A percentile compares a stretch with the other conserved stretches of the same genome.
Evolutionary conservation across 2,329 filamentous ascomycete species (phyloP).

Genomic region (Colletotrichum sansevieriae): DNA sequence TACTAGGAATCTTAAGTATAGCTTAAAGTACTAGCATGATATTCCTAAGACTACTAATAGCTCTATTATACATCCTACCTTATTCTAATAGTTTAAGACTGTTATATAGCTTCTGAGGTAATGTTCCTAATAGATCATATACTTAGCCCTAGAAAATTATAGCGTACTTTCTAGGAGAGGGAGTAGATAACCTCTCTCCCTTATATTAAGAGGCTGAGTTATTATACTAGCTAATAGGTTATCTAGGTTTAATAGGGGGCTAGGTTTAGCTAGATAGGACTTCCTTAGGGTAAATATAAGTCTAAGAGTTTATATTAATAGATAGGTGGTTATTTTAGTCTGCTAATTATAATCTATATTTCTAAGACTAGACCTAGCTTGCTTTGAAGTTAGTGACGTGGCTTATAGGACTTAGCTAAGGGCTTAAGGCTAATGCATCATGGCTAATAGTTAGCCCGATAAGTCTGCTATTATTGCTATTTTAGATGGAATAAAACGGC

Average conservation of each 20-base stretch:
- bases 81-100: not conserved
- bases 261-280: no score
- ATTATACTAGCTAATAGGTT: no score
- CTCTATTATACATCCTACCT: not conserved
- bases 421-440: not conserved
- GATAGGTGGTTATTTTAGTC: not conserved
- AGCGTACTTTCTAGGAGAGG: no score
- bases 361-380: not conserved
- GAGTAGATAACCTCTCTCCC: not conserved
- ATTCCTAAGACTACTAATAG: slow-evolving; percentile 1
- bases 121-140: not conserved
- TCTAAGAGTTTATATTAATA: not conserved
- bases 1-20: not conserved
- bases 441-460: no score
- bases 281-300: no score
- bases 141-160: not conserved
- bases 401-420: not conserved
- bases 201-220: not conserved
- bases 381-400: not conserved
- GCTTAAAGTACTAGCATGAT: not conserved
- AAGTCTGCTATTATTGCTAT: slow-evolving; percentile 10
- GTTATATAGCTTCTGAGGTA: not conserved
- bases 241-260: no score
- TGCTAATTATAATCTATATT: no score
- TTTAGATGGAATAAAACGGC: not conserved